Base-by-base conservation (phyloP, 1,139 yeast genomes). In the Debaryomycetaceae sp. region DNA sequence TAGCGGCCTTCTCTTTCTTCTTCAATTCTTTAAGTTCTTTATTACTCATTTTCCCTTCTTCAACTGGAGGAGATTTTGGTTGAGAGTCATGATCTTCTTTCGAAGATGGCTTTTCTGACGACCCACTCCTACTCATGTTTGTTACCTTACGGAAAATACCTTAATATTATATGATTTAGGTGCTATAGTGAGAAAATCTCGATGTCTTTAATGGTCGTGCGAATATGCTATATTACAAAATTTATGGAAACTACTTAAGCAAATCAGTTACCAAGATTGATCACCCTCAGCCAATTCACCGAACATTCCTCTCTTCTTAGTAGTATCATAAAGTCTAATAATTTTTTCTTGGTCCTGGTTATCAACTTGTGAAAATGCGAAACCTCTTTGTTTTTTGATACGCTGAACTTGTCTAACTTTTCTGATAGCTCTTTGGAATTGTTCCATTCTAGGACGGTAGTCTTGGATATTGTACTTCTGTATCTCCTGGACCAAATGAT, bases 401-500 rank as follows among this genome's bases (percentile, higher is more conserved):
- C 99, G 79, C 63, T 92, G 97, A 30, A 94, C 98, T 63, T 94
- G 98, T 63, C 99, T 83, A 32, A 92, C 98, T 59, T 91, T 92
- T 58, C 98, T 78, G 44, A 94, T 92, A 5, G 98, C 97, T 63
- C 87, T 89, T 61, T 94, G 98, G 73, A 94, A 94, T 49, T 91
- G 96, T 51, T 89, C 96, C 80, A 91, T 83, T 52, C 96, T 80
- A 16, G 99, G 98, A 51, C 96, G 77, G 61, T 87, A 87, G 58
- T 92, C 97, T 49, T 87, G 95, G 47, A 91, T 87, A 56, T 92
- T 91, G 64, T 83, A 89, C 67, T 92, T 92, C 64, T 94, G 99
- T 58, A 92, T 88, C 63, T 89, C 98, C 65, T 94, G 98, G 28
- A 91, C 96, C 55, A 85, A 82, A 63, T 94, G 99, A 61, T 94